Conservation (phyloP, 768 basidiomycete species). For the Austroboletus festivus region DNA sequence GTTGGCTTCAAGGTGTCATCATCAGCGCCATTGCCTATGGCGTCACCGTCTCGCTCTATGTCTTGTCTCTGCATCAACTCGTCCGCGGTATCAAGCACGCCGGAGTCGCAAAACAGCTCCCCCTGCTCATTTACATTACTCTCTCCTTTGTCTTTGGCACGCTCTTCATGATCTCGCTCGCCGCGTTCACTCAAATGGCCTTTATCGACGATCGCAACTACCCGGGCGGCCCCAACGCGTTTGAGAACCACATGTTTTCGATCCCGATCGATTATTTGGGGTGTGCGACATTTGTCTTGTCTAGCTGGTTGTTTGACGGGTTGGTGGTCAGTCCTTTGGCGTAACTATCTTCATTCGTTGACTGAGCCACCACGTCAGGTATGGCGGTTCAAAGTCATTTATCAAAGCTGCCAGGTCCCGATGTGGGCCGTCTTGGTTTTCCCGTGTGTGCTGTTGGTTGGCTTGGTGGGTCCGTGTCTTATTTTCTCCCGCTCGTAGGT, state of each 20-base stretch:
- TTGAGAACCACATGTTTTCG: conserved; percentile 25
- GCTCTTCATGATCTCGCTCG: conserved; percentile 22
- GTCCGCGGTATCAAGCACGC: conserved; percentile 10
- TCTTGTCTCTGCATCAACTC: conserved; percentile 28
- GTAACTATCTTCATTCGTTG: neutral
- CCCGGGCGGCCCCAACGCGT: conserved; percentile 29
- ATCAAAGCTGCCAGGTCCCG: conserved; percentile 26
- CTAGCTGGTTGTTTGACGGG: conserved; percentile 31
- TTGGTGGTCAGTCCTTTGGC: conserved; percentile 24
- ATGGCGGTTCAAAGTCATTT: conserved; percentile 33
- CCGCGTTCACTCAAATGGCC: conserved; percentile 27
- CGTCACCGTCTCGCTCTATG: conserved; percentile 23
- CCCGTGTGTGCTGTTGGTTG: conserved; percentile 23
- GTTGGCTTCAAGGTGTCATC: conserved; percentile 32
- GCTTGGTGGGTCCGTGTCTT: too few species aligned
- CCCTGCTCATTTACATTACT: conserved; percentile 30
- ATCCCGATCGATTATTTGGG: conserved; percentile 27
- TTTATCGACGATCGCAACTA: conserved; percentile 33
- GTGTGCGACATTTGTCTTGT: conserved; percentile 27
- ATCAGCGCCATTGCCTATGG: conserved; percentile 28
- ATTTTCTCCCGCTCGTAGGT: neutral
- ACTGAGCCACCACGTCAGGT: conserved; percentile 14
- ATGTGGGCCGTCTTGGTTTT: conserved; percentile 22
- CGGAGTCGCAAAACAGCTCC: conserved; percentile 16
- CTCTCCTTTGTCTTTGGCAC: conserved; percentile 29